Evolutionary conservation across 129 eudicot species (phyloP), one percentile per base, ranked within the genome.

Genomic region (Flaveria linearis): DNA sequence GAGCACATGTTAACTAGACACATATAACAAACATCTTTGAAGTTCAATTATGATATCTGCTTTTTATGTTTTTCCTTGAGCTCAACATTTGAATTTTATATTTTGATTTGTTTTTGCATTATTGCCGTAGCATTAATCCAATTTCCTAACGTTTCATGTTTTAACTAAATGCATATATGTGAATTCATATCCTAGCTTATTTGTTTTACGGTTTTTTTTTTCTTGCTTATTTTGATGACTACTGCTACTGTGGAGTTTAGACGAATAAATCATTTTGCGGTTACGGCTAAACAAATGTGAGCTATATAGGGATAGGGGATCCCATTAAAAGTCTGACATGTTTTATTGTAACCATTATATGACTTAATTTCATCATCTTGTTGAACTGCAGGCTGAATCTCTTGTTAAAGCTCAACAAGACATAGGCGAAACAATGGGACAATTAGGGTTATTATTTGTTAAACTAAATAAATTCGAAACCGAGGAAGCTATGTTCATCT

Each of bases 351-450:
- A 49, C 25, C 0, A 25, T n/a, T 46, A n/a, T 13, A 53, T 14
- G 16, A 45, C 8, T 61, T 14, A 68, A 26, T 30, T 73, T 80
- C 49, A 36, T 80, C 71, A 61, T 79, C 71, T 39, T 39, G n/a
- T 76, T 58, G 11, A 62, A 62, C 58, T 83, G 80, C 86, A 91
- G 97, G 98, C 98, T 58, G 98, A 93, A 84, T 83, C 88, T 16
- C 91, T 93, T 71, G 97, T 94, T 57, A 94, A 94, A 87, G 88
- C 93, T 71, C 98, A 94, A 77, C 97, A 94, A 79, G 98, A 94
- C 79, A 86, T 86, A 73, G 97, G 93, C 17, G 96, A 91, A 70
- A 91, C 97, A 45, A 81, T 91, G 90, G 97, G 98, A 47, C 86
- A 89, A 74, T 72, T 94, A 81, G 98, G 98, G 20, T 12, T 94